Conservation (phyloP, 208 protist genomes). For the Leishmania arabica region DNA sequence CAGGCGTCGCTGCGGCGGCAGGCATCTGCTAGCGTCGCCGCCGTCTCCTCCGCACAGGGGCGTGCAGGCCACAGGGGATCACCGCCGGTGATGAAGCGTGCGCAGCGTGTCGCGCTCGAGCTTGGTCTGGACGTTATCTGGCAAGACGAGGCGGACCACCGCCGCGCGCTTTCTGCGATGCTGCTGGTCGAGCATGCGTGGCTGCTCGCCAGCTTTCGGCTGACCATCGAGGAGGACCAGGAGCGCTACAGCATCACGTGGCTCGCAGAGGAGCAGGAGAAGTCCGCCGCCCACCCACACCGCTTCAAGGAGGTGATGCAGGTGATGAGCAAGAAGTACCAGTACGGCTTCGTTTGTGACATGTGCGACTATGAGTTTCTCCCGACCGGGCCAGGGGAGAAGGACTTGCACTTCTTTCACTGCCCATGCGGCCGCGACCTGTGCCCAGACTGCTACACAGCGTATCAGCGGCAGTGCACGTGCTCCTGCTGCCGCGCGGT, state of each 20-base stretch:
- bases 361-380: slow-evolving; percentile 81
- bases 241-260: slow-evolving; percentile 77
- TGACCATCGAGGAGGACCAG: slow-evolving; percentile 73
- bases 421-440: slow-evolving; percentile 86
- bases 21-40: too few relatives aligned
- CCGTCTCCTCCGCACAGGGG: not conserved
- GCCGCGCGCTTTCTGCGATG: slow-evolving; percentile 27
- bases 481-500: slow-evolving; percentile 62
- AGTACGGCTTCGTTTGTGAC: slow-evolving; percentile 86
- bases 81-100: not conserved
- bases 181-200: slow-evolving; percentile 65
- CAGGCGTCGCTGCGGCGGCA: not conserved
- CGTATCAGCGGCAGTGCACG: slow-evolving; percentile 64
- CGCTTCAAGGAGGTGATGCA: slow-evolving; percentile 59
- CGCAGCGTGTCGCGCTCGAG: slow-evolving; percentile 22
- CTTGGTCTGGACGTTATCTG: slow-evolving; percentile 27
- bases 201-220: slow-evolving; percentile 52
- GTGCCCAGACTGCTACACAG: slow-evolving; percentile 73
- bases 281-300: slow-evolving; percentile 77
- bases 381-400: slow-evolving; percentile 36
- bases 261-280: slow-evolving; percentile 79
- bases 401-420: slow-evolving; percentile 77
- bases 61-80: not conserved
- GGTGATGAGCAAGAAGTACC: slow-evolving; percentile 63
- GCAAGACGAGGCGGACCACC: slow-evolving; percentile 42